Conservation (phyloP, 306 rosid genomes). For the Boehmeria nivea region DNA sequence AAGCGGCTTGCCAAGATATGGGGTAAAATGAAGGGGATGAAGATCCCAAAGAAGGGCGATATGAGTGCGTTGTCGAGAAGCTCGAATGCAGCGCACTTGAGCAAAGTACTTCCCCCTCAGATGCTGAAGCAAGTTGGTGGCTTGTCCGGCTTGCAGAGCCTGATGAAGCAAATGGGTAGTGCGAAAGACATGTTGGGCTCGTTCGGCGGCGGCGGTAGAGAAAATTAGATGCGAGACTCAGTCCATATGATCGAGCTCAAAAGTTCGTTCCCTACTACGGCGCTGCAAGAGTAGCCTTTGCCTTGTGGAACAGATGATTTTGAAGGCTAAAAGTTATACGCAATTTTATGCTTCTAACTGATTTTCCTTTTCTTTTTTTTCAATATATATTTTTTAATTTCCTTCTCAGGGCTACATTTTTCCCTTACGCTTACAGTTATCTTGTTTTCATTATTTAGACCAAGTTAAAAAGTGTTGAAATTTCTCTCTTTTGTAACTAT, state of each 20-base stretch:
- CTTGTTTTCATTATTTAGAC: no score
- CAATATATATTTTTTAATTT: no score
- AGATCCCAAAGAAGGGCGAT: not conserved
- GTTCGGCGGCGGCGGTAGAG: slow-evolving; percentile 79
- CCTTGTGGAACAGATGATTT: no score
- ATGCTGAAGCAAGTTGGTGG: slow-evolving; percentile 87
- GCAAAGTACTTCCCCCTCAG: slow-evolving; percentile 80
- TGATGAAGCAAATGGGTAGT: slow-evolving; percentile 86
- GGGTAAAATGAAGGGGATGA: slow-evolving; percentile 43
- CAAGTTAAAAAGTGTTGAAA: no score
- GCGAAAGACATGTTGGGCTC: slow-evolving; percentile 78
- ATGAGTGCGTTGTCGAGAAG: slow-evolving; percentile 57
- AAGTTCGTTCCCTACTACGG: slow-evolving; percentile 5
- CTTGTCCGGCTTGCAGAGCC: slow-evolving; percentile 71
- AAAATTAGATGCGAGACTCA: slow-evolving; percentile 26
- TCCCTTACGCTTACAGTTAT: no score
- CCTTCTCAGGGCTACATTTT: no score
- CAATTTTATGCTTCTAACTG: no score
- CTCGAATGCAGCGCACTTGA: slow-evolving; percentile 77
- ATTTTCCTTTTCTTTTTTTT: no score
- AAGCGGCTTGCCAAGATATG: slow-evolving; percentile 73
- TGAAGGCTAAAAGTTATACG: no score
- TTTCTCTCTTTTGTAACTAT: slow-evolving; percentile 4
- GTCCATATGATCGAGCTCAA: not conserved
- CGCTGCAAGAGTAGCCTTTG: not conserved